Conservation (phyloP, 768 basidiomycete species). For the Lactifluus piperatus region DNA sequence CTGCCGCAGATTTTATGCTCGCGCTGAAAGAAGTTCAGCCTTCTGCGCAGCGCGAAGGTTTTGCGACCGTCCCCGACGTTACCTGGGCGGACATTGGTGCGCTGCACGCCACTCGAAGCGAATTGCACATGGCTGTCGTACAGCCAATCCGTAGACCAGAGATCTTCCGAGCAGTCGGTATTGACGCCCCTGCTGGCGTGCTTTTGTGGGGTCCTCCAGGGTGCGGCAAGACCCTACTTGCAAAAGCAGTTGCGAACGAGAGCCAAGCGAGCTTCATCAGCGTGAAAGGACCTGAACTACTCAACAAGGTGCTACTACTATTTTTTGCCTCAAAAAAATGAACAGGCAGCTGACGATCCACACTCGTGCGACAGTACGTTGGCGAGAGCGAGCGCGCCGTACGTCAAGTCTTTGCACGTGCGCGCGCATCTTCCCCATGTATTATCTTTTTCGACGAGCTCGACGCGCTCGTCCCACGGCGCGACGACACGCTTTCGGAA, state of each 20-base stretch:
- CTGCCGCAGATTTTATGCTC: conserved; percentile 63
- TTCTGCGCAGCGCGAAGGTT: conserved; percentile 95
- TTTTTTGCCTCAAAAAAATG: background rate
- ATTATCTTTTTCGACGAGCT: conserved; percentile 95
- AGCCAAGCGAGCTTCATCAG: conserved; percentile 94
- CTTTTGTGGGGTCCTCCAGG: conserved; percentile 98
- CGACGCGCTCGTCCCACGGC: conserved; percentile 82
- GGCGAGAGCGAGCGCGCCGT: conserved; percentile 96
- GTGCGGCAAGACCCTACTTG: conserved; percentile 95
- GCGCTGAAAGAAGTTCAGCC: conserved; percentile 91
- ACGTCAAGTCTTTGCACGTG: conserved; percentile 88
- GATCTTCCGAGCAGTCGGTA: conserved; percentile 81
- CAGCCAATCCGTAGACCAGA: conserved; percentile 89
- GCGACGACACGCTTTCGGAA: conserved; percentile 84
- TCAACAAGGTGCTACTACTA: conserved; percentile 72
- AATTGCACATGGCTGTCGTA: conserved; percentile 96
- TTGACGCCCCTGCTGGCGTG: conserved; percentile 87
- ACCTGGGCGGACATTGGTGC: conserved; percentile 95
- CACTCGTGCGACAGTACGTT: conserved; percentile 62
- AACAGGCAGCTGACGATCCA: background rate
- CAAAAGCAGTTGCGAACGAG: conserved; percentile 97
- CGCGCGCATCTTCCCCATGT: conserved; percentile 88
- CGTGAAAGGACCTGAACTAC: conserved; percentile 91
- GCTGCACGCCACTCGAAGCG: conserved; percentile 75
- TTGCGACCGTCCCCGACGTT: conserved; percentile 93